Evolutionary conservation across 768 basidiomycete species (phyloP).

Genomic region (Amyloporia xantha): DNA sequence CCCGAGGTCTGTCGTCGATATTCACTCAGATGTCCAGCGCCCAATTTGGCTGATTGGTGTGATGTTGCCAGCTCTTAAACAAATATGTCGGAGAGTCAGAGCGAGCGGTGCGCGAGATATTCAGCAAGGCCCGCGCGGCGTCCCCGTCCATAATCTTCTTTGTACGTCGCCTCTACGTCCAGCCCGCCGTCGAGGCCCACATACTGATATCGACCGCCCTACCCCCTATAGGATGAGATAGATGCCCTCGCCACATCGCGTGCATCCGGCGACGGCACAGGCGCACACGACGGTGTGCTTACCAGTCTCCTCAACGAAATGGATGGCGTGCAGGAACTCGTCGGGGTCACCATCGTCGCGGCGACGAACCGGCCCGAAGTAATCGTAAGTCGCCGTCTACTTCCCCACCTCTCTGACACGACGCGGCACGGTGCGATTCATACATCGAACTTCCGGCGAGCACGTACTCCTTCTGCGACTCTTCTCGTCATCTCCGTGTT

Average conservation of each 20-base stretch:
- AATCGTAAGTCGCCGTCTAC: slow-evolving; percentile 47
- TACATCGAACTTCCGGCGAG: not conserved
- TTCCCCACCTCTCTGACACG: not conserved
- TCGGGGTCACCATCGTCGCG: slow-evolving; percentile 92
- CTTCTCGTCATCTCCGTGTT: no score
- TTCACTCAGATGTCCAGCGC: not conserved
- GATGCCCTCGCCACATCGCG: slow-evolving; percentile 88
- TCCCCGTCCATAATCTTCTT: slow-evolving; percentile 97
- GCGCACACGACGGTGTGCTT: slow-evolving; percentile 79
- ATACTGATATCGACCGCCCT: not conserved
- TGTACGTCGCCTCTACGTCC: slow-evolving; percentile 40
- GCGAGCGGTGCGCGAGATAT: slow-evolving; percentile 89
- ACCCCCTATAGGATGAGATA: slow-evolving; percentile 76
- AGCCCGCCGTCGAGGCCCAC: not conserved
- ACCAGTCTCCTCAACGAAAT: slow-evolving; percentile 95
- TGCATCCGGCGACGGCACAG: slow-evolving; percentile 45
- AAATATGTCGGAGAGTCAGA: slow-evolving; percentile 99
- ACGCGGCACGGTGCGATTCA: not conserved
- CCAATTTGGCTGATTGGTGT: slow-evolving; percentile 2
- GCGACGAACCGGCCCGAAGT: slow-evolving; percentile 94
- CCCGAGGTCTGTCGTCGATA: slow-evolving; percentile 62
- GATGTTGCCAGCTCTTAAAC: slow-evolving; percentile 78
- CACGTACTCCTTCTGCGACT: no score
- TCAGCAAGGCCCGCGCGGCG: slow-evolving; percentile 89
- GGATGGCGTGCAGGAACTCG: slow-evolving; percentile 94